These are phyloP conservation scores for Thraustochytrium sp. DNA, from an alignment of 352 stramenopile genomes.

Conservation along the genomic window DNA sequence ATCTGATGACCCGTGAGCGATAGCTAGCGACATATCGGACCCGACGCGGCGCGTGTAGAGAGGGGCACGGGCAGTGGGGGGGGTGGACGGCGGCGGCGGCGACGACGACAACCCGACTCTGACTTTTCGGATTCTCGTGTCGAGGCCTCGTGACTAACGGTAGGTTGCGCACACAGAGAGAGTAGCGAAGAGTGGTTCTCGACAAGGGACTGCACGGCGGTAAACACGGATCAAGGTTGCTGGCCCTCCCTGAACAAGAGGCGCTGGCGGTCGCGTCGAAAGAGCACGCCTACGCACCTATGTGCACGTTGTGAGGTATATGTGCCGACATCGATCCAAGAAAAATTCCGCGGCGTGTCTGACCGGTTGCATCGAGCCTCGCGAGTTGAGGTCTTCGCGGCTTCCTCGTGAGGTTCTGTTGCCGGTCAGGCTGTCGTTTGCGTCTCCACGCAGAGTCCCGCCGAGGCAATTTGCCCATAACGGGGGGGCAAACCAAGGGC, in stretches of 20 bases:
- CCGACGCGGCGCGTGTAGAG: background rate
- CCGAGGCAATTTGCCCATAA: background rate
- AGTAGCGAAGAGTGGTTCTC: no score
- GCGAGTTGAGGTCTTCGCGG: background rate
- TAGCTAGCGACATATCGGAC: background rate
- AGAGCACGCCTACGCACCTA: conserved; percentile 17
- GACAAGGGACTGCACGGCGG: no score
- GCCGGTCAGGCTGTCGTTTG: no score
- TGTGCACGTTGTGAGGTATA: conserved; percentile 18
- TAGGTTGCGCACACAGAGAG: no score
- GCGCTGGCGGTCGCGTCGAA: background rate
- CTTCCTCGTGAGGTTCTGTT: background rate
- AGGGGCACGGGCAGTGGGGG: background rate
- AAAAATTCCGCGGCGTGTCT: background rate
- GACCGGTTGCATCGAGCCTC: background rate
- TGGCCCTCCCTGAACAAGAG: background rate
- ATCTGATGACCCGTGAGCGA: conserved; percentile 10
- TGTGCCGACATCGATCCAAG: conserved; percentile 10
- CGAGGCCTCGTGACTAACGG: no score
- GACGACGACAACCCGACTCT: background rate
- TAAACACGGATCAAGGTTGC: background rate
- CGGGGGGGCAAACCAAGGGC: background rate
- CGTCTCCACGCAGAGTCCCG: background rate
- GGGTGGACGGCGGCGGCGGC: background rate
- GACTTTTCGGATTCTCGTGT: no score